phyloP scores from a whole-genome alignment of 331 rosid species.

The Spiraea crenata region DNA sequence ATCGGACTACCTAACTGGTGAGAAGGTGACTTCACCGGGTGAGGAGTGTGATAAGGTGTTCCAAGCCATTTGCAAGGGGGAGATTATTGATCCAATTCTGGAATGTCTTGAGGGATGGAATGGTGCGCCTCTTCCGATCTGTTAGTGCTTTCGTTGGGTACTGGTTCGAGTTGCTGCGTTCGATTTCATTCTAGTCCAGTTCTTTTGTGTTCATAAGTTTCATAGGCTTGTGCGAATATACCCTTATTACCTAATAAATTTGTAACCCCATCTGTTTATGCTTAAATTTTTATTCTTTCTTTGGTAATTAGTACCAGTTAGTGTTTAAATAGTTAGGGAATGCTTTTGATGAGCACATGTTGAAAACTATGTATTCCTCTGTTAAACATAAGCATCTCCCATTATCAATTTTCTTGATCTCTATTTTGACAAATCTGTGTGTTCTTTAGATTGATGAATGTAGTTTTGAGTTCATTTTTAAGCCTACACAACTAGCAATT shows the following conservation, averaged over 20 bases:
- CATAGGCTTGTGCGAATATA: constrained; percentile 5
- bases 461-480: too few species aligned
- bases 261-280: neutral
- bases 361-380: neutral
- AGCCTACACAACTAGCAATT: neutral
- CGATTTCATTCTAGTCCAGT: neutral
- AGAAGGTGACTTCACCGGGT: constrained; percentile 63
- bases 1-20: constrained; percentile 57
- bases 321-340: neutral
- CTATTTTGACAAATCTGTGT: neutral
- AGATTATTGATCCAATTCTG: constrained; percentile 68
- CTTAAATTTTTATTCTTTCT: neutral
- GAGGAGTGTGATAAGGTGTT: constrained; percentile 72
- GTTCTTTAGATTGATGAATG: too few species aligned
- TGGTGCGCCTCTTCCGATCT: constrained; percentile 84
- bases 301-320: neutral
- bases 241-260: constrained; percentile 11
- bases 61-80: constrained; percentile 66
- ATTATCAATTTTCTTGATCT: neutral
- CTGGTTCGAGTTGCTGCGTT: neutral
- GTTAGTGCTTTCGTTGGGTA: constrained; percentile 19
- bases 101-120: constrained; percentile 77
- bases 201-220: neutral
- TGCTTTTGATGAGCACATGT: neutral
- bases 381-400: neutral